Base-by-base conservation (phyloP, 129 eudicot genomes). In the Solidago caesia region DNA sequence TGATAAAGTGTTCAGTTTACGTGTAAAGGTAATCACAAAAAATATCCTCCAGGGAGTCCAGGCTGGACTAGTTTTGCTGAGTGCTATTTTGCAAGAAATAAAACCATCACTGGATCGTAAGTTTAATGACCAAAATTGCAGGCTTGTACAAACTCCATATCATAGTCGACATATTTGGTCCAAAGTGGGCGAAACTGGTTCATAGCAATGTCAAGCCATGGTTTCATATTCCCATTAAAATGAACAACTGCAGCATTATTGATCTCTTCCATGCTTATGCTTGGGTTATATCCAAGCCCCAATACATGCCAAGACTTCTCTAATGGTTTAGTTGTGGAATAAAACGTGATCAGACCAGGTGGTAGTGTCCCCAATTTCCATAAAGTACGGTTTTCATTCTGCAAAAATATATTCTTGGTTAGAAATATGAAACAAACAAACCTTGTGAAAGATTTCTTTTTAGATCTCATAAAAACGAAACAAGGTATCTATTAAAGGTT, bases 291-390 rank as follows among this genome's bases (percentile, higher is more conserved):
- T 15, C 97, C 97, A 73, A 91, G 97, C 45, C 97, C 97, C 78
- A 91, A 58, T 64, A 91, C 97, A 82, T 91, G 97, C 97, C 97
- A 91, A 41, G 97, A 91, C 44, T 91, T 91, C 80, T 91, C 91
- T 39, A 91, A 89, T 13, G 97, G 97, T 78, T 91, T 91, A 2
- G 97, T 91, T 76, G 97, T 91, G 71, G 97, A 88, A 76, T 91
- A 91, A 81, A 82, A 91, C 48, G 97, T 91, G 75, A 91, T 91
- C 67, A 91, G 73, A 64, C 97, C 97, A 45, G 97, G 97, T 49
- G 97, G 97, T 67, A 91, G 63, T 25, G 97, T 91, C 51, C 95
- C 97, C 82, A 91, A 64, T 79, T 91, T 91, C 97, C 97, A 91
- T 66, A 91, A 72, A 39, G 97, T 91, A 9, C 97, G 84, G 85